A percentile compares a stretch with the other conserved stretches of the same genome.
Conservation (phyloP, 495 filamentous ascomycete genomes). For the Hyphodiscus hymeniophilus region DNA sequence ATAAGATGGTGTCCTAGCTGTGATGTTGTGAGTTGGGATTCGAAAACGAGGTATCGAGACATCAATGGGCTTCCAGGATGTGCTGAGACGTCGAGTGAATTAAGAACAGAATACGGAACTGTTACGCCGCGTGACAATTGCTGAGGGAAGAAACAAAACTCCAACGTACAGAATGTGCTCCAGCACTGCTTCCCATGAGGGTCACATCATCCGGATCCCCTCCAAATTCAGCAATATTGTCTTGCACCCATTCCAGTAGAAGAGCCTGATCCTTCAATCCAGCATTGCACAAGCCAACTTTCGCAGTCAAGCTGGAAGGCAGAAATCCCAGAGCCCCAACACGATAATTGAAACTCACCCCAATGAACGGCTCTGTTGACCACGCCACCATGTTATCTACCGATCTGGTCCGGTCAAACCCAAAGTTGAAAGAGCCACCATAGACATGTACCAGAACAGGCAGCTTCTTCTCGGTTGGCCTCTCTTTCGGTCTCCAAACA, state of each 20-base stretch:
- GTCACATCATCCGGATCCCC: constrained; percentile 57
- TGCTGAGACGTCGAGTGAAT: background rate
- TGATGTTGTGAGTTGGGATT: constrained; percentile 1
- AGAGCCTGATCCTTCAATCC: constrained; percentile 62
- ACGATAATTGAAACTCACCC: constrained; percentile 62
- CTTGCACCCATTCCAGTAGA: constrained; percentile 55
- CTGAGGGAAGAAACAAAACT: background rate
- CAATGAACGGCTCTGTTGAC: constrained; percentile 43
- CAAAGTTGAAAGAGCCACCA: constrained; percentile 45
- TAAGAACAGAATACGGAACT: background rate
- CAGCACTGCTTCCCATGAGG: constrained; percentile 58
- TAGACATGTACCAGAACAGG: constrained; percentile 54
- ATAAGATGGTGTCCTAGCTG: constrained; percentile 60
- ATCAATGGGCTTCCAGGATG: background rate
- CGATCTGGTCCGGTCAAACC: constrained; percentile 32
- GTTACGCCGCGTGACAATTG: background rate
- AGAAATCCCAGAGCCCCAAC: constrained; percentile 62
- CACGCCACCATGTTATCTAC: constrained; percentile 47
- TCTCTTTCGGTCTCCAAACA: constrained; percentile 27
- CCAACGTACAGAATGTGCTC: constrained; percentile 35
- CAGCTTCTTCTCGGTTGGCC: constrained; percentile 26
- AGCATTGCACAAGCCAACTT: constrained; percentile 52
- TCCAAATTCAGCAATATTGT: constrained; percentile 52
- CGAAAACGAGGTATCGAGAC: constrained; percentile 1
- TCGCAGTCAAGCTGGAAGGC: constrained; percentile 41